Conservation (phyloP, 345 rosid species). For the Nasturtium officinale region DNA sequence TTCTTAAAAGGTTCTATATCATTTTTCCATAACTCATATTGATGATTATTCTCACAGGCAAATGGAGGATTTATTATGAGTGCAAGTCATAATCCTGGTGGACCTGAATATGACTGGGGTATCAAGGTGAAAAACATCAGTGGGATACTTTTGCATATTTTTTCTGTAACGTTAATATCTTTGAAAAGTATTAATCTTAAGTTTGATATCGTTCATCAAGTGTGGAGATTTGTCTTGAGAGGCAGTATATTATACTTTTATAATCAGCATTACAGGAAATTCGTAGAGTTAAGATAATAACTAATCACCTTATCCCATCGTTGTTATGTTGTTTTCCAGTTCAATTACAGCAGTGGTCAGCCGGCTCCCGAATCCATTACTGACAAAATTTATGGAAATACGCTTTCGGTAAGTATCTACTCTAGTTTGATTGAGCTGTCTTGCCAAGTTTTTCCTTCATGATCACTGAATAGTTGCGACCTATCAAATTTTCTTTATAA, state of each 20-base stretch:
- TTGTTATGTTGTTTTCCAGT: conserved; percentile 48
- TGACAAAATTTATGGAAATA: conserved; percentile 94
- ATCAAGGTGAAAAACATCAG: conserved; percentile 65
- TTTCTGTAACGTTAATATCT: not conserved
- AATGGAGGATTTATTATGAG: conserved; percentile 98
- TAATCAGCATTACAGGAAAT: not conserved
- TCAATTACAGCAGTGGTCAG: conserved; percentile 93
- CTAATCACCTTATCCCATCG: not conserved
- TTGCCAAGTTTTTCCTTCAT: conserved; percentile 14
- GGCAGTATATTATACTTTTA: not conserved
- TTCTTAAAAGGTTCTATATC: conserved; percentile 8
- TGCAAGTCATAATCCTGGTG: conserved; percentile 97
- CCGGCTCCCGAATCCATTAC: conserved; percentile 94
- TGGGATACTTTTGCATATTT: conserved; percentile 7
- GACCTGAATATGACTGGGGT: conserved; percentile 95
- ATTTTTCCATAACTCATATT: not conserved
- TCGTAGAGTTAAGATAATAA: conserved; percentile 1
- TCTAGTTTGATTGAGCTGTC: not conserved
- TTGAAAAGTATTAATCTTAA: not conserved
- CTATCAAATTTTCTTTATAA: conserved; percentile 1
- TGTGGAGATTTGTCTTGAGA: conserved; percentile 23
- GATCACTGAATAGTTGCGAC: not conserved
- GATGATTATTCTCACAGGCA: conserved; percentile 53
- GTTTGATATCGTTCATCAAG: conserved; percentile 7
- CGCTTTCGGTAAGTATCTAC: conserved; percentile 78